phyloP scores from a whole-genome alignment of 495 filamentous ascomycete species.

The Opeltia flavorubescens region DNA sequence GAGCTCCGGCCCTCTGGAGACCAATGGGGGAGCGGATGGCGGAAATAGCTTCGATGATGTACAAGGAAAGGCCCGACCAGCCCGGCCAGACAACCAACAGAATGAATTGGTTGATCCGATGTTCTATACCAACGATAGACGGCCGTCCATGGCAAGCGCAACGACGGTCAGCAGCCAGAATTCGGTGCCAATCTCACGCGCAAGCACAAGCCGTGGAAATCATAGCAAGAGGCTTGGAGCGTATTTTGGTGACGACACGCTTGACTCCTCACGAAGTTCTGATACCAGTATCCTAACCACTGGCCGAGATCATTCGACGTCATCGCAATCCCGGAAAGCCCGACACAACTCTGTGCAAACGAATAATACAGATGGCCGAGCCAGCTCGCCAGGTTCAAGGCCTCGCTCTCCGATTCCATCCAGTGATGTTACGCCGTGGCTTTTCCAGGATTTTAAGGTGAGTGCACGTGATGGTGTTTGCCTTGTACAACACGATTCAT shows the following conservation, averaged over 20 bases:
- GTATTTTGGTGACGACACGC: conserved; percentile 80
- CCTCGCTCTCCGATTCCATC: conserved; percentile 77
- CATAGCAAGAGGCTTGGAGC: conserved; percentile 59
- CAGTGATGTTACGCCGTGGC: conserved; percentile 88
- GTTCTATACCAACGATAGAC: conserved; percentile 57
- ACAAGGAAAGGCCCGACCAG: conserved; percentile 38
- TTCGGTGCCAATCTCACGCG: conserved; percentile 63
- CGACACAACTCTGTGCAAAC: conserved; percentile 65
- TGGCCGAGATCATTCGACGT: conserved; percentile 33
- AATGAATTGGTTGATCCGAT: conserved; percentile 56
- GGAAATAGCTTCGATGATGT: conserved; percentile 31
- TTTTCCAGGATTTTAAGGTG: conserved; percentile 80
- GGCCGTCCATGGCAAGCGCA: conserved; percentile 80
- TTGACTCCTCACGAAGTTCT: conserved; percentile 42
- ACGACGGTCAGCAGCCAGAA: conserved; percentile 84
- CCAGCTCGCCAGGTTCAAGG: conserved; percentile 50
- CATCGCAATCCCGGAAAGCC: conserved; percentile 41
- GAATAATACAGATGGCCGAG: conserved; percentile 28
- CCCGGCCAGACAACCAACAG: conserved; percentile 49
- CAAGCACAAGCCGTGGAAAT: conserved; percentile 41
- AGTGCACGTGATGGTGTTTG: conserved; percentile 20
- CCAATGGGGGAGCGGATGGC: conserved; percentile 19
- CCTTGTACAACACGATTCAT: not conserved
- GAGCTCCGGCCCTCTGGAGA: conserved; percentile 22
- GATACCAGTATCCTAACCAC: conserved; percentile 54